A percentile compares a stretch with the other conserved stretches of the same genome.
Evolutionary conservation across 2,329 filamentous ascomycete species (phyloP).

Genomic region (Calycina herbarum): DNA sequence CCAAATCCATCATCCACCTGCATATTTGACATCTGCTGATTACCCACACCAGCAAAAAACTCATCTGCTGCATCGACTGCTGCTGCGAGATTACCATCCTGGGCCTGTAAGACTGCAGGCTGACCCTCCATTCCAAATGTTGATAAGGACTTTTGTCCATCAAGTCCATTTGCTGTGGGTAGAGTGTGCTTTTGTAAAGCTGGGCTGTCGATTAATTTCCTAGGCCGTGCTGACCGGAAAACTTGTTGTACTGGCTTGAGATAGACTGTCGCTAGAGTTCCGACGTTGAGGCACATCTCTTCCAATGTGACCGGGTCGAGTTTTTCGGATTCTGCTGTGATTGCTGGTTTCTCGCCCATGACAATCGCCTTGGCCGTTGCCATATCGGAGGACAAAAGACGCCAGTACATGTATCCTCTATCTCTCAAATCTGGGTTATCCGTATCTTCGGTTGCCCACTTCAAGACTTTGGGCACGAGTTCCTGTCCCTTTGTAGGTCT

Average conservation of each 20-base stretch:
- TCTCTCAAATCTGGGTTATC: conserved; percentile 97
- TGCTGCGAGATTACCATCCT: conserved; percentile 57
- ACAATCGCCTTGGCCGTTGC: conserved; percentile 82
- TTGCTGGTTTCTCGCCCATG: conserved; percentile 96
- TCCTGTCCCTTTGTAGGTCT: conserved; percentile 92
- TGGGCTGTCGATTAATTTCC: conserved; percentile 77
- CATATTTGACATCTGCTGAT: conserved; percentile 72
- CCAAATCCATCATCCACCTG: conserved; percentile 67
- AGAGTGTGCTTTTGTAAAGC: conserved; percentile 76
- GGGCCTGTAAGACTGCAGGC: conserved; percentile 32
- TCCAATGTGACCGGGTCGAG: conserved; percentile 88
- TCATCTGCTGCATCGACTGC: conserved; percentile 84
- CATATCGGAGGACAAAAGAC: conserved; percentile 88
- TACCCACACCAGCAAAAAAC: conserved; percentile 81
- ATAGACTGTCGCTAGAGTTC: conserved; percentile 94
- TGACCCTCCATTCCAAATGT: conserved; percentile 52
- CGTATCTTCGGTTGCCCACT: conserved; percentile 99
- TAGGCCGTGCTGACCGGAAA: conserved; percentile 83
- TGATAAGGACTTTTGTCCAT: conserved; percentile 60
- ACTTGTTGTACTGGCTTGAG: conserved; percentile 97
- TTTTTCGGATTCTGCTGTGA: conserved; percentile 94
- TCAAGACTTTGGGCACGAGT: conserved; percentile 89
- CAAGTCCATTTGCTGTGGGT: conserved; percentile 51
- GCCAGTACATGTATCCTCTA: conserved; percentile 99
- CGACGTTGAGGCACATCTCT: conserved; percentile 95